Evolutionary conservation across 2,329 filamentous ascomycete genomes (phyloP).

Genomic region (Claviceps paspali): DNA sequence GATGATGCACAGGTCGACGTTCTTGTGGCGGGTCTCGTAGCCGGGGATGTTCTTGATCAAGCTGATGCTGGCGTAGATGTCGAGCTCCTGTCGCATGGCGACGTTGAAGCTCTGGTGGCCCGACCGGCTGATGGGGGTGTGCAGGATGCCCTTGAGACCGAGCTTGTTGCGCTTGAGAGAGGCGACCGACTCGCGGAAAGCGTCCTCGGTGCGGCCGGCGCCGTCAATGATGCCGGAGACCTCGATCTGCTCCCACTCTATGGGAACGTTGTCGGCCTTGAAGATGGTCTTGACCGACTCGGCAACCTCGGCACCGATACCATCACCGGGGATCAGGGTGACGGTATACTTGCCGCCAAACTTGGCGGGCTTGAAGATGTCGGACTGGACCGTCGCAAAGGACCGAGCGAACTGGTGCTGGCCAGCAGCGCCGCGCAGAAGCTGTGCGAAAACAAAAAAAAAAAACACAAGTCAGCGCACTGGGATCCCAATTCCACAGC

Average conservation of each 20-base stretch:
- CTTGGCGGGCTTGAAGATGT: conserved; percentile 98
- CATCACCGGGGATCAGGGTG: conserved; percentile 94
- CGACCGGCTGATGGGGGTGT: conserved; percentile 91
- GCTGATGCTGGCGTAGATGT: conserved; percentile 97
- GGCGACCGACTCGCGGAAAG: conserved; percentile 89
- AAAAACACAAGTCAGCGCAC: background rate
- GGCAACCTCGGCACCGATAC: conserved; percentile 94
- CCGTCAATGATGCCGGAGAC: conserved; percentile 77
- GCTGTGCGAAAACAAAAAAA: conserved; percentile 18
- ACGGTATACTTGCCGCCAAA: conserved; percentile 99
- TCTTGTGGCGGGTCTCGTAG: conserved; percentile 91
- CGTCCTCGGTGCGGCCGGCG: conserved; percentile 72
- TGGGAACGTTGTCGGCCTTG: conserved; percentile 97
- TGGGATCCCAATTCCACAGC: too few species aligned
- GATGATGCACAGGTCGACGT: conserved; percentile 97
- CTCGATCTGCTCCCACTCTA: conserved; percentile 98
- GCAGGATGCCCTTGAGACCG: conserved; percentile 94
- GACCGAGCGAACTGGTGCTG: conserved; percentile 33
- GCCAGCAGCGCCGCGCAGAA: conserved; percentile 32
- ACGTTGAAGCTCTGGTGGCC: conserved; percentile 99
- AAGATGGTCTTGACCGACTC: conserved; percentile 98
- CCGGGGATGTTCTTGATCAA: conserved; percentile 99
- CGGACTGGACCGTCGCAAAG: conserved; percentile 74
- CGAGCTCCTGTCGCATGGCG: conserved; percentile 94
- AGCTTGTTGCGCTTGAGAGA: conserved; percentile 98